Conservation (phyloP, 2,329 filamentous ascomycete genomes). For the Microdochium trichocladiopsis region DNA sequence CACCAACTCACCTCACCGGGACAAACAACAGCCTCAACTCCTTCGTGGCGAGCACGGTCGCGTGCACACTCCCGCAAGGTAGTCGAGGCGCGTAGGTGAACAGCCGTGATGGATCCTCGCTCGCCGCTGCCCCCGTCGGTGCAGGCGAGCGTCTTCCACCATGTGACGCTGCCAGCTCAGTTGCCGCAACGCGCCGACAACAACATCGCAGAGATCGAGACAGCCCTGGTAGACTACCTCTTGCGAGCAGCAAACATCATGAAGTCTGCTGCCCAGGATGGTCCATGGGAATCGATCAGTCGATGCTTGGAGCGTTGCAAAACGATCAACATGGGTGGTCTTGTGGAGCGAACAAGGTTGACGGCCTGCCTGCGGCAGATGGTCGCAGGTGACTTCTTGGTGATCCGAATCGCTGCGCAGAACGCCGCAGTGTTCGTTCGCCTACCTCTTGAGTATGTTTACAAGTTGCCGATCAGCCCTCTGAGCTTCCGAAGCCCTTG, state of each 20-base stretch:
- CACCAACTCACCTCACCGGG: too few species aligned
- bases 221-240: conserved; percentile 7
- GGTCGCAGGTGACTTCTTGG: conserved; percentile 6
- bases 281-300: conserved; percentile 7
- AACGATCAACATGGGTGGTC: conserved; percentile 7
- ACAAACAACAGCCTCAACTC: too few species aligned
- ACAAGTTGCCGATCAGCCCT: background rate
- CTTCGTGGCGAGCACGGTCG: too few species aligned
- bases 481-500: too few species aligned
- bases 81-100: too few species aligned
- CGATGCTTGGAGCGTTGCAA: conserved; percentile 7
- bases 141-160: conserved; percentile 10
- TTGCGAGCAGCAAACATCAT: conserved; percentile 7
- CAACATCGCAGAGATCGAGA: conserved; percentile 6
- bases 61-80: too few species aligned
- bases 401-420: conserved; percentile 12
- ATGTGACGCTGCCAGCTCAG: conserved; percentile 11
- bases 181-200: conserved; percentile 9
- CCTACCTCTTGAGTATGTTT: background rate
- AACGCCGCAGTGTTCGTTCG: conserved; percentile 12
- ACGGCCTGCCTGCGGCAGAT: conserved; percentile 6
- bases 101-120: background rate
- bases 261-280: conserved; percentile 1
- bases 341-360: conserved; percentile 10
- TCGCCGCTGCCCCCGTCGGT: conserved; percentile 2